Evolutionary conservation across 169 alveolate species (phyloP).

Genomic region (Eimeria acervulina): DNA sequence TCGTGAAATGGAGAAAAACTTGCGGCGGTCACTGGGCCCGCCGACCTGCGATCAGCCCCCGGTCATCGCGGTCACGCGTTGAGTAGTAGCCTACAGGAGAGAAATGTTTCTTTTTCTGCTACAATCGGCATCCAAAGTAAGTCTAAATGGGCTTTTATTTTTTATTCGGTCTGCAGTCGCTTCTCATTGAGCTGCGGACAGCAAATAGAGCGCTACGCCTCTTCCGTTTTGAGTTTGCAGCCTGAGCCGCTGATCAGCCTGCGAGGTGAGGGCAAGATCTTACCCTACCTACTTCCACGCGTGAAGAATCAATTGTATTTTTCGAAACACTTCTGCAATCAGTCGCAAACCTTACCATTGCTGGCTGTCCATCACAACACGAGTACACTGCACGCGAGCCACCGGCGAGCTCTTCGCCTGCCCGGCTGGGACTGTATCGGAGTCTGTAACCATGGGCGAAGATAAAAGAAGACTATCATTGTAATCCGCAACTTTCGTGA

Average conservation of each 20-base stretch:
- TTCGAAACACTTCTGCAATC: not conserved
- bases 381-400: not conserved
- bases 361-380: not conserved
- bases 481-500: not conserved
- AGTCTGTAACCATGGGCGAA: not conserved
- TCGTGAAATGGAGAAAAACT: not conserved
- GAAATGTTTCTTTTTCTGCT: not conserved
- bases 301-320: not conserved
- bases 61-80: constrained; percentile 37
- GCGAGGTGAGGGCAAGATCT: not conserved
- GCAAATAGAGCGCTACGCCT: not conserved
- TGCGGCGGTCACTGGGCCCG: constrained; percentile 38
- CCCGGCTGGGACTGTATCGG: not conserved
- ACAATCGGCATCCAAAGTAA: not conserved
- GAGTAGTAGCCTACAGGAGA: not conserved
- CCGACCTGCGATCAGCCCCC: constrained; percentile 73
- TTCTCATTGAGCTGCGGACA: not conserved
- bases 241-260: not conserved
- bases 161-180: not conserved
- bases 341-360: not conserved
- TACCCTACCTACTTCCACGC: not conserved
- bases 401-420: constrained; percentile 4
- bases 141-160: not conserved
- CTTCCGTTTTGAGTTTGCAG: not conserved
- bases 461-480: not conserved